phyloP scores from a whole-genome alignment of 345 rosid species.

The Ricinus communis region DNA sequence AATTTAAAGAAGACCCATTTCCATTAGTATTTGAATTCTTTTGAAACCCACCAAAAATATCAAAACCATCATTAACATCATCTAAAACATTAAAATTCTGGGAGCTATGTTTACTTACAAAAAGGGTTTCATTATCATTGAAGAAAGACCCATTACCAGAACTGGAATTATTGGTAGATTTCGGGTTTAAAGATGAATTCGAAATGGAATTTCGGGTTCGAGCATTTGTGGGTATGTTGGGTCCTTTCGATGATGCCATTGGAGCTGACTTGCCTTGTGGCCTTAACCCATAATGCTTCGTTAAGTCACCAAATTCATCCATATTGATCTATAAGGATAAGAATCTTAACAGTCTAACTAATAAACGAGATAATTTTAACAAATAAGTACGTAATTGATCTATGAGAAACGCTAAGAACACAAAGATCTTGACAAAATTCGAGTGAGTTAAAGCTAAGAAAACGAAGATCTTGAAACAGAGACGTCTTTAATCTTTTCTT shows the following conservation, averaged over 20 bases:
- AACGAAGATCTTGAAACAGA: conserved; percentile 10
- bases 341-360: background rate
- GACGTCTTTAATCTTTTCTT: too few relatives aligned
- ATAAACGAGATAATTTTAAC: background rate
- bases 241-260: conserved; percentile 62
- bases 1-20: conserved; percentile 45
- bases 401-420: background rate
- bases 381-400: conserved; percentile 6
- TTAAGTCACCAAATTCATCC: conserved; percentile 85
- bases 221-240: conserved; percentile 20
- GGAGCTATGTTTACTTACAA: conserved; percentile 16
- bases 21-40: conserved; percentile 25
- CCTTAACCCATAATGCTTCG: conserved; percentile 78
- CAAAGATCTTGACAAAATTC: background rate
- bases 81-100: conserved; percentile 34
- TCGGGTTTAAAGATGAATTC: conserved; percentile 14
- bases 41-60: conserved; percentile 45
- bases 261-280: conserved; percentile 89
- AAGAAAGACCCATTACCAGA: conserved; percentile 34
- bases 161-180: conserved; percentile 33
- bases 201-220: conserved; percentile 28
- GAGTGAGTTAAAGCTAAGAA: background rate
- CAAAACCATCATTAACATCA: conserved; percentile 51
- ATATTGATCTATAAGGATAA: conserved; percentile 21
- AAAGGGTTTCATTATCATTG: conserved; percentile 30